Base-by-base conservation (phyloP, 2,329 filamentous ascomycete genomes). In the Pezizomycotina sp. region DNA sequence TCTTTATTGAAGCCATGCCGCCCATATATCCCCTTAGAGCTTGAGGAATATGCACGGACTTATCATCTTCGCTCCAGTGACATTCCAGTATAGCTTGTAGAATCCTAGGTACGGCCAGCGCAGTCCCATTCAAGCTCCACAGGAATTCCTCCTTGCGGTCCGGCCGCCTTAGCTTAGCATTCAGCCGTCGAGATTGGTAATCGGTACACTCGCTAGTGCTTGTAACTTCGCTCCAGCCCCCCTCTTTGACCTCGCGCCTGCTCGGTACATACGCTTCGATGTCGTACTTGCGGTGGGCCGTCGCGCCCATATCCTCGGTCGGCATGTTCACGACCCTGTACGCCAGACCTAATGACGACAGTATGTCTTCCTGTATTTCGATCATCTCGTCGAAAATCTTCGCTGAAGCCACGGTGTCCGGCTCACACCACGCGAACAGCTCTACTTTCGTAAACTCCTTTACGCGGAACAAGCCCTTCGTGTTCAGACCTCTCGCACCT, bases 371-470 rank as follows among this genome's bases (percentile, higher is more conserved):
- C 59, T 98, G 89, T 34, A 93, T 76, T 42, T 71, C 68, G 33
- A 93, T 62, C 64, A 98, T 82, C 58, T 93, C 83, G 32, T 79
- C 64, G 56, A 92, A 92, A 8, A 86, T 50, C 0, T 66, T 61
- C 5, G 66, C 60, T 0, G 71, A 62, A 25, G 57, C 53, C 20
- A 52, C 54, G 2, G 51, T 38, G 34, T 71, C 64, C 1, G 79
- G 71, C 19, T 66, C 51, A 4, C 81, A 77, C 89, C 89, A 98
- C 0, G 78, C 83, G 55, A 98, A 95, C 65, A 98, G 74, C 58
- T 98, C 89, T 0, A 98, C 86, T 57, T 98, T 98, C 18, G 83
- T 92, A 59, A 98, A 98, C 59, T 98, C 89, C 59, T 98, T 89
- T 3, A 98, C 89, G 18, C 89, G 77, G 60, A 95, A 98, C 2